Conservation (phyloP, 176 grass and related monocot genomes). For the Oryza coarctata region DNA sequence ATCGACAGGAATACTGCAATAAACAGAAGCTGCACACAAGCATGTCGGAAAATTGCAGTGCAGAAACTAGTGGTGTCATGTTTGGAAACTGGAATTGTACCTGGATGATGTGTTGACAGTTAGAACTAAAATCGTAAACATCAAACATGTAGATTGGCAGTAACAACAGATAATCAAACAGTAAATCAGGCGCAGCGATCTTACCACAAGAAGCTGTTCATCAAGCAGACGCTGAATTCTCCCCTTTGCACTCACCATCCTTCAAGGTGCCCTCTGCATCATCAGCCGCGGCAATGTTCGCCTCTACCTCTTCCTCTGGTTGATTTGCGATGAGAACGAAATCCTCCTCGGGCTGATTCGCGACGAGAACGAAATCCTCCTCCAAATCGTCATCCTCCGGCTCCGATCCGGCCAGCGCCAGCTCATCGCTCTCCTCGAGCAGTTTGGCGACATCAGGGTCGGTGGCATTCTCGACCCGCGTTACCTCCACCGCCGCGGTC, state of each 20-base stretch:
- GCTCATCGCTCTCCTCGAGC: conserved; percentile 55
- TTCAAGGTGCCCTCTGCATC: not conserved
- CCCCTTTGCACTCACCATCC: not conserved
- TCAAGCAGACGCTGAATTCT: conserved; percentile 23
- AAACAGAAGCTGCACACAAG: not conserved
- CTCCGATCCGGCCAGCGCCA: not conserved
- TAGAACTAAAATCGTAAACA: not conserved
- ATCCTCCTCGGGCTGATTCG: conserved; percentile 44
- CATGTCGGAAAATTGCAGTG: not conserved
- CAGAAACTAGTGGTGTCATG: not conserved
- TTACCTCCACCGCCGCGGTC: not conserved
- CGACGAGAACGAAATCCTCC: not conserved
- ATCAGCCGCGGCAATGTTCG: not conserved
- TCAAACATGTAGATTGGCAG: not conserved
- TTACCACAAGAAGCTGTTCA: conserved; percentile 44
- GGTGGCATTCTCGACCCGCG: conserved; percentile 32
- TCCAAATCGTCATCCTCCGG: not conserved
- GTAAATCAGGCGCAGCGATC: not conserved
- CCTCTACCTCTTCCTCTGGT: conserved; percentile 31
- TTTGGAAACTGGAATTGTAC: not conserved
- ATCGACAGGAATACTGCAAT: not conserved
- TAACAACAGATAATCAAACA: not conserved
- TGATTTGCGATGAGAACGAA: conserved; percentile 69
- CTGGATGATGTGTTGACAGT: not conserved
- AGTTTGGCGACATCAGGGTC: conserved; percentile 64